Percentiles rank a stretch among this genome's conserved stretches.
phyloP scores from a whole-genome alignment of 306 rosid species.

The Comarum palustre region DNA sequence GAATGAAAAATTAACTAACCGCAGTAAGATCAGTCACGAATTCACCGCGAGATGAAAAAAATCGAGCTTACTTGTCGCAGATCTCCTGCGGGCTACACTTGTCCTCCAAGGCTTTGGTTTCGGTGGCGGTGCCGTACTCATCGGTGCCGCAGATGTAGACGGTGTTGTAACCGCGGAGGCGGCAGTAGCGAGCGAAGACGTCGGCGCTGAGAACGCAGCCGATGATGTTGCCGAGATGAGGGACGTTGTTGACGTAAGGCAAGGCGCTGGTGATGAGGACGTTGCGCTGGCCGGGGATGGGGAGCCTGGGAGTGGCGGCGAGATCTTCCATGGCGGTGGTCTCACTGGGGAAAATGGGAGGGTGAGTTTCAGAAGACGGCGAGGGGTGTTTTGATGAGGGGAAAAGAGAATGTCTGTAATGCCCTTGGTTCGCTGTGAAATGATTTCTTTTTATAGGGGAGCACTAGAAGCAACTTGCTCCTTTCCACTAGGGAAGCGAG shows the following conservation, averaged over 20 bases:
- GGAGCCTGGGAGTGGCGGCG: constrained; percentile 46
- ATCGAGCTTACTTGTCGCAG: constrained; percentile 71
- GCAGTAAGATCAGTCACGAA: not conserved
- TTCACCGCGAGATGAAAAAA: not conserved
- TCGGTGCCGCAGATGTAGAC: constrained; percentile 91
- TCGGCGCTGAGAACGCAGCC: constrained; percentile 95
- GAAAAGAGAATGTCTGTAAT: not conserved
- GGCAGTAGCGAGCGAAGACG: constrained; percentile 87
- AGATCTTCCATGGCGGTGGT: constrained; percentile 31
- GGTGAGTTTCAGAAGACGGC: not conserved
- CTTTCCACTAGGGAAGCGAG: too few relatives aligned
- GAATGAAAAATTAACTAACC: not conserved
- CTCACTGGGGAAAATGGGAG: not conserved
- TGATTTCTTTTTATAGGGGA: not conserved
- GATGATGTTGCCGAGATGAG: constrained; percentile 92
- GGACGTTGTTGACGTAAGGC: constrained; percentile 95
- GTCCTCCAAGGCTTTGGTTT: constrained; percentile 96
- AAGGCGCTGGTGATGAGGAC: constrained; percentile 92
- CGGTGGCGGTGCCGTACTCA: constrained; percentile 92
- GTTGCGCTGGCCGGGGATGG: constrained; percentile 75
- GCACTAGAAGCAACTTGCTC: not conserved
- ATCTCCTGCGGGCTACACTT: constrained; percentile 81
- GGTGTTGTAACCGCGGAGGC: constrained; percentile 73
- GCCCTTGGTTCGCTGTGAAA: not conserved
- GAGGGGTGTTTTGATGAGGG: not conserved